Evolutionary conservation across 768 basidiomycete genomes (phyloP).

Genomic region (Auricularia sp.): DNA sequence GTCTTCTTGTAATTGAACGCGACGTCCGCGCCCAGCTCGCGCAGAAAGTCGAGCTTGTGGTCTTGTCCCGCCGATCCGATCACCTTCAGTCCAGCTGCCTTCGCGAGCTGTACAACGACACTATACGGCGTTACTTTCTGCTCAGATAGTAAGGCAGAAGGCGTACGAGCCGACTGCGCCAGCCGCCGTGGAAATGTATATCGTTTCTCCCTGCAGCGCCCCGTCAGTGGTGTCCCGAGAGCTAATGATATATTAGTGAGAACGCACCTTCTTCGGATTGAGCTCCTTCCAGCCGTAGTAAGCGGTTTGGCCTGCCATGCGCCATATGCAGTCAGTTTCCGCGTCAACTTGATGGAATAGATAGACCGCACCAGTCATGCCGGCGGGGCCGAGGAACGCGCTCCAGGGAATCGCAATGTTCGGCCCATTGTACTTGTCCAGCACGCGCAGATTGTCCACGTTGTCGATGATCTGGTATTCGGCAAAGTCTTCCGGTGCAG

Average conservation of each 20-base stretch:
- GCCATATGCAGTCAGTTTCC: neutral
- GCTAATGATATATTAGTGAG: neutral
- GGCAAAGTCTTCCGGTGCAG: constrained; percentile 22
- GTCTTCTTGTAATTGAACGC: constrained; percentile 27
- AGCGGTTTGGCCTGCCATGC: constrained; percentile 18
- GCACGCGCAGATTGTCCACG: constrained; percentile 14
- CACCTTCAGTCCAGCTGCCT: constrained; percentile 29
- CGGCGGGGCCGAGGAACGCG: constrained; percentile 37
- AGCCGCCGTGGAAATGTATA: constrained; percentile 37
- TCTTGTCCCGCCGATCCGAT: constrained; percentile 32
- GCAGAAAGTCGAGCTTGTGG: constrained; percentile 29
- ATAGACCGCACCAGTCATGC: constrained; percentile 22
- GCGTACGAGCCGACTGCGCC: constrained; percentile 54
- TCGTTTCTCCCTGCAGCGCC: constrained; percentile 33
- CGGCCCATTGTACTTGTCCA: constrained; percentile 22
- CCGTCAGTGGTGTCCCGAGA: neutral
- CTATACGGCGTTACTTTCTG: neutral
- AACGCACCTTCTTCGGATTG: constrained; percentile 27
- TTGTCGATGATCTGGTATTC: constrained; percentile 26
- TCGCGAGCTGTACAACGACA: constrained; percentile 25
- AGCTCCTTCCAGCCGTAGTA: constrained; percentile 34
- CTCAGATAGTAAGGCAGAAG: neutral
- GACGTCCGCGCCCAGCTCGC: constrained; percentile 25
- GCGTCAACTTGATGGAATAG: too few relatives aligned
- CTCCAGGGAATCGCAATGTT: constrained; percentile 38